These are phyloP conservation scores for Ceratocystis smalleyi DNA, from an alignment of 2,329 filamentous ascomycete species.

Conservation along the genomic window DNA sequence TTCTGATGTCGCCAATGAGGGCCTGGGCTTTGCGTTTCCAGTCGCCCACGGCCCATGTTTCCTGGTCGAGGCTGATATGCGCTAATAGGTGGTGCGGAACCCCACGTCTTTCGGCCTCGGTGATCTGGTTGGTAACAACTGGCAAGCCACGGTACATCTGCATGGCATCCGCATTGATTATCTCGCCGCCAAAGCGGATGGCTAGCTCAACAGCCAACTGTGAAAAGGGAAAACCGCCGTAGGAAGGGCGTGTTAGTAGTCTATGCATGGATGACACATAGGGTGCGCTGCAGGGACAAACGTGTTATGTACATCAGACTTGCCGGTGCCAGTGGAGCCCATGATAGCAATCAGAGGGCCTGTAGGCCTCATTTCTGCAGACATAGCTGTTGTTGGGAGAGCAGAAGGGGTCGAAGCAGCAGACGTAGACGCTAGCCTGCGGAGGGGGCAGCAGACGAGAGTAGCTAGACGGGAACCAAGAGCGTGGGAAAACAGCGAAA, in stretches of 20 bases:
- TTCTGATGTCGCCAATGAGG: slow-evolving; percentile 62
- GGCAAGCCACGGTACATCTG: slow-evolving; percentile 87
- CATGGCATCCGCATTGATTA: slow-evolving; percentile 97
- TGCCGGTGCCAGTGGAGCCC: slow-evolving; percentile 84
- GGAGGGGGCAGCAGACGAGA: background rate
- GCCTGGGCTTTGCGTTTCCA: slow-evolving; percentile 57
- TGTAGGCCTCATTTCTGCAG: slow-evolving; percentile 24
- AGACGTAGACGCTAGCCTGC: background rate
- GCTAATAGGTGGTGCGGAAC: slow-evolving; percentile 81
- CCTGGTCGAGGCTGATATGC: slow-evolving; percentile 56
- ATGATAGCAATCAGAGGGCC: slow-evolving; percentile 64
- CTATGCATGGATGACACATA: background rate
- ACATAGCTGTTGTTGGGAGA: slow-evolving; percentile 23
- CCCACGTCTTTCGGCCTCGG: slow-evolving; percentile 54
- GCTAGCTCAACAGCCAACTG: slow-evolving; percentile 85
- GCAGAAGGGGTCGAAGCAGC: background rate
- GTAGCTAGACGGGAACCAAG: slow-evolving; percentile 5
- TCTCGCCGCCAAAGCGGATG: slow-evolving; percentile 67
- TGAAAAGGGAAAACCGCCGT: background rate
- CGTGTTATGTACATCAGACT: slow-evolving; percentile 54
- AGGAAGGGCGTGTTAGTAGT: slow-evolving; percentile 3
- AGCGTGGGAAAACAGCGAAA: background rate
- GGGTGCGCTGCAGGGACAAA: background rate
- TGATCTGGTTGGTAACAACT: slow-evolving; percentile 90
- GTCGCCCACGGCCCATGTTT: slow-evolving; percentile 66